Evolutionary conservation across 768 basidiomycete species (phyloP).

Genomic region (Psilocybe cyanescens): DNA sequence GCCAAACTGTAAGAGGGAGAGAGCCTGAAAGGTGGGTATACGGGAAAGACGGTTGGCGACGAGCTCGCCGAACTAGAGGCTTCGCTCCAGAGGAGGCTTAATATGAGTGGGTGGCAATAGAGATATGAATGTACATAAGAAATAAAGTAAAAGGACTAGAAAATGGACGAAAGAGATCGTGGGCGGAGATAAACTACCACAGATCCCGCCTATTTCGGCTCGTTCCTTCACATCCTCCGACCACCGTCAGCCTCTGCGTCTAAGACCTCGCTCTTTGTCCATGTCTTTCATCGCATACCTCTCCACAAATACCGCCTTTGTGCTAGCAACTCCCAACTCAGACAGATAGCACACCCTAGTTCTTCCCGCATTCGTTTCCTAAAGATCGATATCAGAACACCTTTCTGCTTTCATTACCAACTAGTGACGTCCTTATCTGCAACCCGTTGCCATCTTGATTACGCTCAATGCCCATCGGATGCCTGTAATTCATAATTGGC

Average conservation of each 20-base stretch:
- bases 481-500: not conserved
- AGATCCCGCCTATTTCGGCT: conserved; percentile 14
- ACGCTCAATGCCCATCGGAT: not conserved
- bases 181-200: conserved; percentile 12
- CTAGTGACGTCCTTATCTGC: not conserved
- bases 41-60: conserved; percentile 8
- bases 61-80: conserved; percentile 5
- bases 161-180: conserved; percentile 11
- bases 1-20: conserved; percentile 9
- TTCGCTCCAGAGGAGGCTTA: not conserved
- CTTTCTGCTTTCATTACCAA: not conserved
- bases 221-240: conserved; percentile 7
- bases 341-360: no score
- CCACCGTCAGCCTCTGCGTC: conserved; percentile 3
- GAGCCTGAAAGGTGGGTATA: conserved; percentile 2
- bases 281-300: not conserved
- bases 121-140: conserved; percentile 7
- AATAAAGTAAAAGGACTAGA: conserved; percentile 3
- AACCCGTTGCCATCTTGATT: not conserved
- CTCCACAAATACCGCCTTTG: not conserved
- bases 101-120: conserved; percentile 5
- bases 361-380: no score
- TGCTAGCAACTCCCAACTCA: not conserved
- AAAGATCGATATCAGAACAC: not conserved
- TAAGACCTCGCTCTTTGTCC: conserved; percentile 11